Evolutionary conservation across 441 rosid genomes (phyloP), one percentile per base, ranked within the genome.

Genomic region (Populus hybrid): DNA sequence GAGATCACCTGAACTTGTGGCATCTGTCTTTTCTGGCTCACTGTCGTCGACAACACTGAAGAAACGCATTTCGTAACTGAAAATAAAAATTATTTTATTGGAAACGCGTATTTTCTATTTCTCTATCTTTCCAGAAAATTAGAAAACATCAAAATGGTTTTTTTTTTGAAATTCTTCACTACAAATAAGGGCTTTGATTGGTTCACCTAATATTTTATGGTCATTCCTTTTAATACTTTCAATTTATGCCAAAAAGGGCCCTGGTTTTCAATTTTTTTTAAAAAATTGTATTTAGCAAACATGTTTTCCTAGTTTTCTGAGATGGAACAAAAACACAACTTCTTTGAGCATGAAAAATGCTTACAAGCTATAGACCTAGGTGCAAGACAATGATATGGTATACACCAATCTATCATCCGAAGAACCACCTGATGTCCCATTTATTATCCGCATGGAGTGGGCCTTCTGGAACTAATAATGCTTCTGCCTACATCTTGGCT

Each of bases 361-460:
- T 10, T 38, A 38, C 46, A 38, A 38, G 46, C 46, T 70, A 16
- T 70, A 38, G 46, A 38, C 46, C 46, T 2, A 38, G 2, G 42
- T 38, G 12, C 46, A 38, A 38, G 46, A 38, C 0, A 38, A 38
- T 38, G 46, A 38, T 38, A 38, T 38, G 46, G 46, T 38, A 38
- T 38, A n/a, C 26, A 30, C 21, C 26, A 57, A 12, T 70, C 16
- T 26, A 26, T 71, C 74, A 24, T 63, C 69, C 72, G 53, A 67
- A 23, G 30, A 20, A 76, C 16, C 77, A 93, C 99, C 99, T 94
- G 85, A 95, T 95, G 86, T 89, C 91, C 97, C 98, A 94, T 78
- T 94, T 97, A 79, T 96, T 94, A 80, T 96, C 98, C 79, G 42
- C 84, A 82, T 94, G 97, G 78, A 95, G 88, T 24, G 94, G 93